Base-by-base conservation (phyloP, 495 filamentous ascomycete species). In the Aspergillus bertholletiae region DNA sequence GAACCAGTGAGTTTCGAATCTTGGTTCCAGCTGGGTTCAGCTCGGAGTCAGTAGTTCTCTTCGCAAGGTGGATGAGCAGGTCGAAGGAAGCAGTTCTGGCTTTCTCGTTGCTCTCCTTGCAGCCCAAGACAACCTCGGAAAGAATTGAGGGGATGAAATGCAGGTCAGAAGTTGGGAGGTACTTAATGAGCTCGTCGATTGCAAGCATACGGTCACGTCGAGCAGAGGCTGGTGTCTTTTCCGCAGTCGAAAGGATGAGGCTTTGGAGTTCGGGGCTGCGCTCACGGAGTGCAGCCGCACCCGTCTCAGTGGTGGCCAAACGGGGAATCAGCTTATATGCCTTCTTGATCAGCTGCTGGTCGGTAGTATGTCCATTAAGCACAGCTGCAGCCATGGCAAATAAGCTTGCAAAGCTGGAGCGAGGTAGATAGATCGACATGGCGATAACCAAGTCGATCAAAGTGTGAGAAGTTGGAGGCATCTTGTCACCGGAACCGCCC, bases 261-360 rank as follows among this genome's bases (percentile, higher is more conserved):
- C 80, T 72, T 70, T 96, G 91, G 15, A 97, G 76, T 63, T 96
- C 91, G 0, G 63, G 59, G 54, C 80, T 87, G 50, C 90, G 85
- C 56, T 89, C 84, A 57, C 79, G 60, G 6, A 98, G 79, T 13
- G 92, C 90, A 5, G 73, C 72, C 30, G 76, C 77, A 15, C 95
- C 95, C 24, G 73, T 78, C n/a, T 84, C 79, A 7, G 91, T 92
- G 27, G 88, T 84, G 3, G 88, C 87, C 40, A 98, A 81, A 27
- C 93, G 84, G 7, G 94, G 93, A 50, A 98, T 90, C 46, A 98
- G 78, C 71, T 97, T 97, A 78, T 97, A 98, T 3, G 94, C 93
- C 73, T 98, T 98, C 82, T 98, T 98, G 68, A 97, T 91, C n/a
- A 98, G 78, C 64, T 97, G 93, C 23, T 94, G 88, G 57, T 97